phyloP scores from a whole-genome alignment of 768 basidiomycete species.

The Boletellus sp. region DNA sequence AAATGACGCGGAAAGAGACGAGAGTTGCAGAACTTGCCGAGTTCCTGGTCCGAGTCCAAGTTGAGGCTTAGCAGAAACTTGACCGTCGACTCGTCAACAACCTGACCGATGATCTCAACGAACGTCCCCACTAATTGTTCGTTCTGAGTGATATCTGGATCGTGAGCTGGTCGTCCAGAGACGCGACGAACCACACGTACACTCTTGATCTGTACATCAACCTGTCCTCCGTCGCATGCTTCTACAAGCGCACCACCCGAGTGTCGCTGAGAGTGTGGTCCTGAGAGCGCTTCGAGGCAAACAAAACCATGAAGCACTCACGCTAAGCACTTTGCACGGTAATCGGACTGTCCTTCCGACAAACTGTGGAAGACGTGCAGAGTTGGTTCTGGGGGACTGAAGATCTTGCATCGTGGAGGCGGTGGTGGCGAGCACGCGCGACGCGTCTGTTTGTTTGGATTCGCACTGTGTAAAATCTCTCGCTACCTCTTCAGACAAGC shows the following conservation, averaged over 20 bases:
- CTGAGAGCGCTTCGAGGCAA: background rate
- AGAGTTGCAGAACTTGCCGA: constrained; percentile 47
- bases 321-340: constrained; percentile 57
- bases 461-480: too few relatives aligned
- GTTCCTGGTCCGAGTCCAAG: constrained; percentile 48
- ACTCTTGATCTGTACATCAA: constrained; percentile 40
- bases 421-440: constrained; percentile 3
- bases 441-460: constrained; percentile 8
- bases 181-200: constrained; percentile 32
- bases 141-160: constrained; percentile 29
- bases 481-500: too few relatives aligned
- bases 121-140: constrained; percentile 48
- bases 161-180: background rate
- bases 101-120: constrained; percentile 67
- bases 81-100: constrained; percentile 51
- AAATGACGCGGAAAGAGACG: background rate
- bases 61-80: constrained; percentile 50
- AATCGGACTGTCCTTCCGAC: constrained; percentile 55
- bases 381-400: constrained; percentile 55
- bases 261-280: constrained; percentile 27
- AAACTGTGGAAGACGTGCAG: constrained; percentile 50
- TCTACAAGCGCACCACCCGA: constrained; percentile 53
- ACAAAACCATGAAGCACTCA: constrained; percentile 25
- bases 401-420: constrained; percentile 23
- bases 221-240: constrained; percentile 65